A percentile compares a stretch with the other conserved stretches of the same genome.
These are phyloP conservation scores for Salinomyces thailandicus DNA, from an alignment of 2,329 filamentous ascomycete species.

Conservation along the genomic window DNA sequence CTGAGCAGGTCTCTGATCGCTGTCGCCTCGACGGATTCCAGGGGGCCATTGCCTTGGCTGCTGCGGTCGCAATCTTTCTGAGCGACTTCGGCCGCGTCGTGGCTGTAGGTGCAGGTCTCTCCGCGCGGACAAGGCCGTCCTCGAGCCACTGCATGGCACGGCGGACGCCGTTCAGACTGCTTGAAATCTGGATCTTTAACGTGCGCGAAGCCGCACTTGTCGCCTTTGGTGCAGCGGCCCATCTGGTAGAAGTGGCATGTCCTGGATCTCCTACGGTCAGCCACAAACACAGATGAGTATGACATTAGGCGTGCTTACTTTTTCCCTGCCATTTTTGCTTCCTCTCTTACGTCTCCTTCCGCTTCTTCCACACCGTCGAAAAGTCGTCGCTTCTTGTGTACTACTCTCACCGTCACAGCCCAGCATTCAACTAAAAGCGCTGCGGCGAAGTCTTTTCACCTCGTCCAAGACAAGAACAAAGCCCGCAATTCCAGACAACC, in stretches of 20 bases:
- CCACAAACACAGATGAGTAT: too few relatives aligned
- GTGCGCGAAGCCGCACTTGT: slow-evolving; percentile 6
- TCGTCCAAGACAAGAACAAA: too few relatives aligned
- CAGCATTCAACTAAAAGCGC: too few relatives aligned
- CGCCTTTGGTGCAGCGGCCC: slow-evolving; percentile 8
- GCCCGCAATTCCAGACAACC: too few relatives aligned
- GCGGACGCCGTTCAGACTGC: slow-evolving; percentile 1
- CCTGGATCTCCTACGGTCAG: too few relatives aligned
- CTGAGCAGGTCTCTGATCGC: slow-evolving; percentile 1
- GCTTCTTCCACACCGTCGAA: too few relatives aligned
- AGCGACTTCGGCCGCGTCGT: slow-evolving; percentile 5
- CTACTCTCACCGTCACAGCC: too few relatives aligned
- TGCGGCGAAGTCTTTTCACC: too few relatives aligned
- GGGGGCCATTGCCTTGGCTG: too few relatives aligned
- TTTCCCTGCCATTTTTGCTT: background rate
- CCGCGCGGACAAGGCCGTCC: slow-evolving; percentile 5
- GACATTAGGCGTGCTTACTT: background rate
- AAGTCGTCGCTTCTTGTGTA: too few relatives aligned
- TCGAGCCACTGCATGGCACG: slow-evolving; percentile 1
- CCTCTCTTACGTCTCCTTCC: background rate
- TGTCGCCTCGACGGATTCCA: background rate
- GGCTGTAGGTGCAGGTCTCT: slow-evolving; percentile 9
- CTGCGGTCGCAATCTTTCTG: too few relatives aligned
- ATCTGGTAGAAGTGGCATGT: slow-evolving; percentile 8
- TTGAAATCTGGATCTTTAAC: slow-evolving; percentile 6